These are phyloP conservation scores for Venturia effusa DNA, from an alignment of 2,329 filamentous ascomycete genomes.

Conservation along the genomic window DNA sequence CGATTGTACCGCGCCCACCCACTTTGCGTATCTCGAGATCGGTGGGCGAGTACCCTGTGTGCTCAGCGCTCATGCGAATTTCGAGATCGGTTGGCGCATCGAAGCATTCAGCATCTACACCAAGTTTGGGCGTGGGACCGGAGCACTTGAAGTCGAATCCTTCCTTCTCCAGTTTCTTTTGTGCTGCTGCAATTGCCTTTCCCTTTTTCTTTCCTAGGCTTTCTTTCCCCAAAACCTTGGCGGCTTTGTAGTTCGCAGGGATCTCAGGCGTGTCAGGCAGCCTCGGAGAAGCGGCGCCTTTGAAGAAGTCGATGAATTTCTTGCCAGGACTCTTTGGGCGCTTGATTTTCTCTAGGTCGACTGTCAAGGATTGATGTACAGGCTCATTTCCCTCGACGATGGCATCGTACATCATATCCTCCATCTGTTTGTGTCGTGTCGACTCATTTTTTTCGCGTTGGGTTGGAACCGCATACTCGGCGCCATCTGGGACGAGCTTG, in stretches of 20 bases:
- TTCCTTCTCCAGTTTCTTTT: neutral
- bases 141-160: conserved; percentile 8
- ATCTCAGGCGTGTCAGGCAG: conserved; percentile 3
- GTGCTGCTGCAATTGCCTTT: neutral
- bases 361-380: neutral
- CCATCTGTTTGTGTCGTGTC: neutral
- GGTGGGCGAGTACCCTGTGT: neutral
- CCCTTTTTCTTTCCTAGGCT: neutral
- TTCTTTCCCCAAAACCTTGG: conserved; percentile 6
- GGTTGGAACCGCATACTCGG: neutral
- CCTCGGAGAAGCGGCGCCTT: neutral
- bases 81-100: neutral
- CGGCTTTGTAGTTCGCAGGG: conserved; percentile 1
- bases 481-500: conserved; percentile 6
- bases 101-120: neutral
- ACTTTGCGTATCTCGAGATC: conserved; percentile 3
- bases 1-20: neutral
- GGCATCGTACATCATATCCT: neutral
- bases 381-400: neutral
- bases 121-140: neutral
- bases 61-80: neutral
- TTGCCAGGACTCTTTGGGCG: conserved; percentile 9
- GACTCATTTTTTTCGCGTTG: conserved; percentile 3
- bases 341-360: neutral
- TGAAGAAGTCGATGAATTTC: conserved; percentile 9